These are phyloP conservation scores for Hypoxylon rickii DNA, from an alignment of 495 filamentous ascomycete species.

Conservation along the genomic window DNA sequence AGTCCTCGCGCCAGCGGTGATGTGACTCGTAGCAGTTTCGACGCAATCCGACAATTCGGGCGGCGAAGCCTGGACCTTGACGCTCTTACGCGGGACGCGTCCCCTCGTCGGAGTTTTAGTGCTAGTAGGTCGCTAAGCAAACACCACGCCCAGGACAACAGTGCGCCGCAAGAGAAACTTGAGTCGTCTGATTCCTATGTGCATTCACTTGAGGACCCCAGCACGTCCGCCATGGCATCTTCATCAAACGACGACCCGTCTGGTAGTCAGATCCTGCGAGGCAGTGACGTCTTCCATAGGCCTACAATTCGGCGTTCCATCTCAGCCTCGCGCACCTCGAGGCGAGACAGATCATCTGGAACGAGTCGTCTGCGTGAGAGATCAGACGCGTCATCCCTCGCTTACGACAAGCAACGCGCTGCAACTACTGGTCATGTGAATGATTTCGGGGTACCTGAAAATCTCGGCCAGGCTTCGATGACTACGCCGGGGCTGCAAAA, in stretches of 20 bases:
- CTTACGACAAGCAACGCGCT: conserved; percentile 30
- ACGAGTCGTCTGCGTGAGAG: conserved; percentile 15
- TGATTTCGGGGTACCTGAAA: conserved; percentile 38
- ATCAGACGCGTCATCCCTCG: conserved; percentile 7
- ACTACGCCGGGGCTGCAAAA: conserved; percentile 69
- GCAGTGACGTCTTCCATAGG: conserved; percentile 88
- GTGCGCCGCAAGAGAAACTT: conserved; percentile 55
- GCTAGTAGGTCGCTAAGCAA: conserved; percentile 54
- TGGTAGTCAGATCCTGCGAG: conserved; percentile 85
- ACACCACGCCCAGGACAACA: conserved; percentile 45
- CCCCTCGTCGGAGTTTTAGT: conserved; percentile 62
- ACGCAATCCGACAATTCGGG: conserved; percentile 47
- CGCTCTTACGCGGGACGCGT: conserved; percentile 41
- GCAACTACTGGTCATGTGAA: conserved; percentile 44
- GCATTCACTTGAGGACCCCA: conserved; percentile 71
- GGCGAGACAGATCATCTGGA: conserved; percentile 19
- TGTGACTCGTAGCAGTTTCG: conserved; percentile 44
- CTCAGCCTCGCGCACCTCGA: conserved; percentile 42
- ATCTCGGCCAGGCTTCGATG: conserved; percentile 23
- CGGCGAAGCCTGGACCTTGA: conserved; percentile 58
- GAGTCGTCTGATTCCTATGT: conserved; percentile 79
- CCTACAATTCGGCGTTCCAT: conserved; percentile 65
- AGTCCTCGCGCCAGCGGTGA: conserved; percentile 53
- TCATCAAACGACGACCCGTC: conserved; percentile 82
- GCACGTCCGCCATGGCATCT: conserved; percentile 66